These are phyloP conservation scores for Aureobasidium sp. DNA, from an alignment of 2,329 filamentous ascomycete genomes.

Conservation along the genomic window DNA sequence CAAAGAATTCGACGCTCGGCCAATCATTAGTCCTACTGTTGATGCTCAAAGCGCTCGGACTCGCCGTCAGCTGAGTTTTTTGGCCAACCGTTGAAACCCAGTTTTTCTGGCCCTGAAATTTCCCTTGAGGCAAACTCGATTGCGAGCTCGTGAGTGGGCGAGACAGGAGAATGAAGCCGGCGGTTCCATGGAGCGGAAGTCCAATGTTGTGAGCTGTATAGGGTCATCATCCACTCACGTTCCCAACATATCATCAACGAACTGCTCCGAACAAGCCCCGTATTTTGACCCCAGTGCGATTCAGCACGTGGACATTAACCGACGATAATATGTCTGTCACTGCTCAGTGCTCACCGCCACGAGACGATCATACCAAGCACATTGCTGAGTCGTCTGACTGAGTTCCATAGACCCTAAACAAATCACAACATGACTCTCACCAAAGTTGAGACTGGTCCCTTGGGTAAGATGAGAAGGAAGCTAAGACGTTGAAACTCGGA, in stretches of 20 bases:
- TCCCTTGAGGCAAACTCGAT: not conserved
- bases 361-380: not conserved
- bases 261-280: slow-evolving; percentile 5
- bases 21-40: not conserved
- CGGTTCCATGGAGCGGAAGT: not conserved
- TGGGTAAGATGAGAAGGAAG: not conserved
- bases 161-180: not conserved
- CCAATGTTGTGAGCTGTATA: too few relatives aligned
- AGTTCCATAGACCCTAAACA: not conserved
- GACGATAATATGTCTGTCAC: not conserved
- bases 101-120: not conserved
- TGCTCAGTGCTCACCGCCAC: not conserved
- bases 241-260: not conserved
- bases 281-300: not conserved
- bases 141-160: not conserved
- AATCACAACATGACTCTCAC: too few relatives aligned
- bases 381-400: not conserved
- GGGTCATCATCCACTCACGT: not conserved
- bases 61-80: not conserved
- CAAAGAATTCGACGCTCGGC: not conserved
- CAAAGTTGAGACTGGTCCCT: not conserved
- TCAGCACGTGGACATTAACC: not conserved
- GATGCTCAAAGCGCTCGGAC: not conserved
- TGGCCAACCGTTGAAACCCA: not conserved
- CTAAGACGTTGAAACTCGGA: not conserved